Conservation (phyloP, 306 rosid species). For the Dalbergia cochinchinensis region DNA sequence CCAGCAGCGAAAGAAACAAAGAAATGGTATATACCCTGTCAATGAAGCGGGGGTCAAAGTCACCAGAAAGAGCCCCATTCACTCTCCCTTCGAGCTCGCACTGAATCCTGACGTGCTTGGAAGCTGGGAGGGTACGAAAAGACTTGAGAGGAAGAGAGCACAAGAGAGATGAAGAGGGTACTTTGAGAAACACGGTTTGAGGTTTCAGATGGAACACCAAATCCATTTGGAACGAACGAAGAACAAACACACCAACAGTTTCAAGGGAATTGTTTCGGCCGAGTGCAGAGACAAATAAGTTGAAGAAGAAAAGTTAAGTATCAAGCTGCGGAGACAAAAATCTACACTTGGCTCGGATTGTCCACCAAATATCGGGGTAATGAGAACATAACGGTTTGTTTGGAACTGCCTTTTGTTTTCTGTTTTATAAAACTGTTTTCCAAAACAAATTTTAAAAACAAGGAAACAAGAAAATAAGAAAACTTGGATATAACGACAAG, state of each 20-base stretch:
- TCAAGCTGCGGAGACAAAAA: too few species aligned
- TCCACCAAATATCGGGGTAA: too few species aligned
- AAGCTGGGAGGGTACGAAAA: slow-evolving; percentile 46
- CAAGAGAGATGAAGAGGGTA: slow-evolving; percentile 43
- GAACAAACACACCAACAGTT: not conserved
- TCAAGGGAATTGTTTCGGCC: not conserved
- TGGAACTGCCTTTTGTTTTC: too few species aligned
- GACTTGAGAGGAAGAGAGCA: slow-evolving; percentile 36
- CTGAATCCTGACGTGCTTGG: slow-evolving; percentile 58
- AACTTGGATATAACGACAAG: too few species aligned
- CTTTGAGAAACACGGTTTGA: slow-evolving; percentile 41
- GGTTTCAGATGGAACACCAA: slow-evolving; percentile 46
- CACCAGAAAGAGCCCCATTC: slow-evolving; percentile 81
- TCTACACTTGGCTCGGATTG: too few species aligned
- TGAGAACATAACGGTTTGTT: too few species aligned
- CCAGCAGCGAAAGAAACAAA: not conserved
- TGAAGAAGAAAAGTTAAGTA: too few species aligned
- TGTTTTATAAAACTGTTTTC: too few species aligned
- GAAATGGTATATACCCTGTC: slow-evolving; percentile 63
- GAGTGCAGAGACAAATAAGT: too few species aligned
- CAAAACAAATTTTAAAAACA: too few species aligned
- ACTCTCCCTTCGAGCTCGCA: slow-evolving; percentile 74
- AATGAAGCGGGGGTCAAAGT: slow-evolving; percentile 75
- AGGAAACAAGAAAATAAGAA: too few species aligned
- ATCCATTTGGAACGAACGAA: slow-evolving; percentile 49